A percentile compares a stretch with the other conserved stretches of the same genome.
Evolutionary conservation across 768 basidiomycete species (phyloP).

Genomic region (Lyophyllum semitale): DNA sequence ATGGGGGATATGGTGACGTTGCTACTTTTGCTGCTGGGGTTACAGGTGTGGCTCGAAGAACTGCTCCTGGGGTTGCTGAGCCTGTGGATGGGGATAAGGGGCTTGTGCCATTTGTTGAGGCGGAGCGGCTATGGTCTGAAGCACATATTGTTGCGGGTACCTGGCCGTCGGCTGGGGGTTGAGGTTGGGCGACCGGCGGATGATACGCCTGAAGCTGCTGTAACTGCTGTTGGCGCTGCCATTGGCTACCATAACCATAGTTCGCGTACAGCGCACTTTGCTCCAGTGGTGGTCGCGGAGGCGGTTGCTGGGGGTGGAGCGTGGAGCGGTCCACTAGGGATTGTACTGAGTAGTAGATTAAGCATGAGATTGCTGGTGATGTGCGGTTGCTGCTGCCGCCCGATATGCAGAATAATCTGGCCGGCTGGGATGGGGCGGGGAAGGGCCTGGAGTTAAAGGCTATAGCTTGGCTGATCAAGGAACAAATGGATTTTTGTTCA

Average conservation of each 20-base stretch:
- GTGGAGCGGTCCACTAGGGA: conserved; percentile 68
- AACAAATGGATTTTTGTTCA: conserved; percentile 88
- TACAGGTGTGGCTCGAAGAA: conserved; percentile 47
- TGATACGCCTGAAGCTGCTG: conserved; percentile 55
- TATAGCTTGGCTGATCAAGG: conserved; percentile 68
- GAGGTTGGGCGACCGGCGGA: conserved; percentile 52
- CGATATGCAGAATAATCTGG: conserved; percentile 82
- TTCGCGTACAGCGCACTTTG: conserved; percentile 88
- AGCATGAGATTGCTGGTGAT: conserved; percentile 47
- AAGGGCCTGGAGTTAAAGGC: conserved; percentile 81
- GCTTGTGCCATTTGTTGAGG: conserved; percentile 55
- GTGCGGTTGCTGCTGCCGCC: conserved; percentile 57
- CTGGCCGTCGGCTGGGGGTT: conserved; percentile 73
- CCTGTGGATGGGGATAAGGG: conserved; percentile 45
- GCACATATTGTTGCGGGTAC: conserved; percentile 67
- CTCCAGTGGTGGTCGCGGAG: conserved; percentile 67
- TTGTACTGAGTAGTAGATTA: conserved; percentile 59
- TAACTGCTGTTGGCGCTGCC: conserved; percentile 65
- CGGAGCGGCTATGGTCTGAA: conserved; percentile 52
- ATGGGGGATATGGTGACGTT: conserved; percentile 57
- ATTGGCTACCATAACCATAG: conserved; percentile 85
- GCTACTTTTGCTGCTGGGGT: conserved; percentile 44
- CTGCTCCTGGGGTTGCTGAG: conserved; percentile 46
- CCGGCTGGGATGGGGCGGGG: conserved; percentile 65
- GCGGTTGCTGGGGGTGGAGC: conserved; percentile 33